A percentile compares a stretch with the other conserved stretches of the same genome.
Conservation (phyloP, 495 filamentous ascomycete species). For the Bathelium albidoporum region DNA sequence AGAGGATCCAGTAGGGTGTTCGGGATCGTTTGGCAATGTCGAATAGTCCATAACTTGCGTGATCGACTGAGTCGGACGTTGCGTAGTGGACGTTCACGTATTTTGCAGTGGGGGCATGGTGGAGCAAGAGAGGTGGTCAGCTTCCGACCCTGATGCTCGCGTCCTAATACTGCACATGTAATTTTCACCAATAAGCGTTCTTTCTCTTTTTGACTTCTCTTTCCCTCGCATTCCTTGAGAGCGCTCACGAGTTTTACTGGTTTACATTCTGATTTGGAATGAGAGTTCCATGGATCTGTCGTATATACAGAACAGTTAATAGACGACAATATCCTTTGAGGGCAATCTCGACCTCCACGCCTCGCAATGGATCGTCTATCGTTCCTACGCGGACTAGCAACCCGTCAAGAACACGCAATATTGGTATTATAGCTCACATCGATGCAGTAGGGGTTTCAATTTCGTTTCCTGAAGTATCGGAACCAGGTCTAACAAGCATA, state of each 20-base stretch:
- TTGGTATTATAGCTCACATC: slow-evolving; percentile 98
- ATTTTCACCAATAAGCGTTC: no score
- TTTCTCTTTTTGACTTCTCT: no score
- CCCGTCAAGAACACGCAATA: slow-evolving; percentile 67
- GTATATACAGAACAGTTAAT: background rate
- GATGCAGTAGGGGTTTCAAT: slow-evolving; percentile 61
- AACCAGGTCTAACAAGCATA: slow-evolving; percentile 8
- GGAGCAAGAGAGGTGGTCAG: slow-evolving; percentile 24
- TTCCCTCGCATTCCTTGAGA: no score
- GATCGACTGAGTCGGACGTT: background rate
- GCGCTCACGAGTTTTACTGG: background rate
- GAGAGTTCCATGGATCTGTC: background rate
- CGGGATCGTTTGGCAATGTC: slow-evolving; percentile 60
- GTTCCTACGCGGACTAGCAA: slow-evolving; percentile 1
- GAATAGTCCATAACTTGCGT: slow-evolving; percentile 68
- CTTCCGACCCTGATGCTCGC: background rate
- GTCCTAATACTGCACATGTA: no score
- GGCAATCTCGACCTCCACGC: background rate
- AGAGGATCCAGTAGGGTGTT: slow-evolving; percentile 56
- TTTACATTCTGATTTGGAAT: background rate
- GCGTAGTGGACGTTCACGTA: background rate
- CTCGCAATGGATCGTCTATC: background rate
- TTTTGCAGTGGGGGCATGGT: background rate
- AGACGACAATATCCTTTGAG: background rate
- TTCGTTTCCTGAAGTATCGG: background rate